Base-by-base conservation (phyloP, 257 asterid species). In the Solanum ossicruentum region DNA sequence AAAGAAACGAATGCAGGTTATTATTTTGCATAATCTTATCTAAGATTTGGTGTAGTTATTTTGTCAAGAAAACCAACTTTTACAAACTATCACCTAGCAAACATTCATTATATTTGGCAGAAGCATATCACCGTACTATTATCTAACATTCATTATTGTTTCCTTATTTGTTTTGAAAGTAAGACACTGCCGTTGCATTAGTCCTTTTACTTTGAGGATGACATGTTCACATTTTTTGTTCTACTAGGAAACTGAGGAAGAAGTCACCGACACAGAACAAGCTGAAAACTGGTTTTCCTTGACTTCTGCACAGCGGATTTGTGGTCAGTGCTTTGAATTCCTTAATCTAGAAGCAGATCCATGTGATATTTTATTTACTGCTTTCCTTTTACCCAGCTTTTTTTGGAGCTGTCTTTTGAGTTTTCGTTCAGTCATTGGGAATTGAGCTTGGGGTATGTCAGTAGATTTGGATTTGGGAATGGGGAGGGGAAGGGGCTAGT, bases 261-360 rank as follows among this genome's bases (percentile, higher is more conserved):
- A 97, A 89, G 99, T 95, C 78, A 94, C 98, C 4, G 99, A 97
- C 88, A 92, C 98, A 77, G 99, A 97, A 89, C 99, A 95, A 89
- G 99, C 99, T 88, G 99, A 97, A 88, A 97, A 97, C 91, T 97
- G 99, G 99, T 97, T 97, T 85, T 97, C 99, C 18, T 85, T 94
- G 90, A 93, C 99, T 79, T 95, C 99, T 91, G 99, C 99, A 63
- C 98, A 95, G 85, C 96, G 99, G 89, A 93, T 97, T 83, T 97
- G 99, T 84, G 99, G 99, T 95, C 69, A 83, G 97, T 90, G 81
- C 75, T 84, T 85, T 43, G 26, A 79, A 87, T 71, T 47, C 84
- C 61, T 36, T 41, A 36, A 41, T 43, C 12, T 69, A 70, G 41
- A 71, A 83, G 72, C 78, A 26, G 39, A 58, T 57, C 21, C 56